These are phyloP conservation scores for Leccinellum luteum DNA, from an alignment of 768 basidiomycete species.

Conservation along the genomic window DNA sequence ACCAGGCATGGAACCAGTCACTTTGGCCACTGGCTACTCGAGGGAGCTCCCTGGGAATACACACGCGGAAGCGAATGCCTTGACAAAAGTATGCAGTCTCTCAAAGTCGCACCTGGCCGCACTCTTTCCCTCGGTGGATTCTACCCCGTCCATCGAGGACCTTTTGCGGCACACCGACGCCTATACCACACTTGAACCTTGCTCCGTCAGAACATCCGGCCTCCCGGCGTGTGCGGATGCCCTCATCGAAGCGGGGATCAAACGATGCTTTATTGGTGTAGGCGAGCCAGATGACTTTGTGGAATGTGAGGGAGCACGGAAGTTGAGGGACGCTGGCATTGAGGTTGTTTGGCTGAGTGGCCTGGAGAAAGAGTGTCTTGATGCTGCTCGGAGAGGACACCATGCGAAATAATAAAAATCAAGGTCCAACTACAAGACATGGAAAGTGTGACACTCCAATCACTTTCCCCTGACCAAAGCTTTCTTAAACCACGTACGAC, in stretches of 20 bases:
- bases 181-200: slow-evolving; percentile 97
- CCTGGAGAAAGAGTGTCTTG: slow-evolving; percentile 77
- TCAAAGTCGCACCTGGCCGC: slow-evolving; percentile 42
- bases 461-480: background rate
- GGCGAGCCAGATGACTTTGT: slow-evolving; percentile 95
- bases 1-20: slow-evolving; percentile 42
- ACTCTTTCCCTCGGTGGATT: slow-evolving; percentile 38
- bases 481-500: slow-evolving; percentile 1
- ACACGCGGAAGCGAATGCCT: slow-evolving; percentile 94
- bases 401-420: background rate
- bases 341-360: slow-evolving; percentile 74
- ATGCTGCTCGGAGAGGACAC: slow-evolving; percentile 68
- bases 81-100: slow-evolving; percentile 63
- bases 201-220: slow-evolving; percentile 86
- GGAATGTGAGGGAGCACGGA: slow-evolving; percentile 80
- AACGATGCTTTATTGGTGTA: slow-evolving; percentile 82
- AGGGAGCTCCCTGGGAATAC: slow-evolving; percentile 92
- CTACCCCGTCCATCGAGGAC: slow-evolving; percentile 37
- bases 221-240: slow-evolving; percentile 83
- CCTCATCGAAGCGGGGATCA: slow-evolving; percentile 67
- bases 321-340: slow-evolving; percentile 66
- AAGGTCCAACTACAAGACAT: background rate
- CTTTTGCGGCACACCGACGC: slow-evolving; percentile 64
- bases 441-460: slow-evolving; percentile 6
- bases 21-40: slow-evolving; percentile 82